Conservation (phyloP, 495 filamentous ascomycete genomes). For the Lineolata rhizophorae region DNA sequence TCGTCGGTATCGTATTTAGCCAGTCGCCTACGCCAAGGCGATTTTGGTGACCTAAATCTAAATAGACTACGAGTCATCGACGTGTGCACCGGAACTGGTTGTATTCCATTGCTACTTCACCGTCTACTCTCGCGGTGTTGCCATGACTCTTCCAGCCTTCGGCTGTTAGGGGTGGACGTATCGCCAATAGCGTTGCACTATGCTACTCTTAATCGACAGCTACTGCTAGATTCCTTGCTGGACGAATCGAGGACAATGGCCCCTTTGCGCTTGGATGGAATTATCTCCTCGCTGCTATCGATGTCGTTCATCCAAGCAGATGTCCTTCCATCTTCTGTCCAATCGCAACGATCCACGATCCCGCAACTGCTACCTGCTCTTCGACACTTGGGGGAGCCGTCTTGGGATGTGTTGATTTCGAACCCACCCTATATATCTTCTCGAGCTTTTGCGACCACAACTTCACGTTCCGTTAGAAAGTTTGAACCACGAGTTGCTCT, state of each 20-base stretch:
- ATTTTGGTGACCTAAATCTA: too few relatives aligned
- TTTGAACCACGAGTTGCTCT: conserved; percentile 64
- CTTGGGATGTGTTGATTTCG: conserved; percentile 51
- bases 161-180: conserved; percentile 33
- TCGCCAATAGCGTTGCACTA: conserved; percentile 35
- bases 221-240: too few relatives aligned
- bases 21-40: too few relatives aligned
- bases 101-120: conserved; percentile 58
- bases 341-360: conserved; percentile 1
- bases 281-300: not conserved
- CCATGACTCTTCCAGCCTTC: conserved; percentile 1
- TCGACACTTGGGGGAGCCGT: not conserved
- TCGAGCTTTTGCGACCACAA: conserved; percentile 26
- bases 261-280: too few relatives aligned
- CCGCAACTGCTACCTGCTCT: not conserved
- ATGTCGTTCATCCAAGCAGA: conserved; percentile 7
- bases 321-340: conserved; percentile 5
- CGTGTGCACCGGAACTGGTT: conserved; percentile 77
- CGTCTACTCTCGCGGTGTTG: conserved; percentile 23
- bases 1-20: conserved; percentile 7
- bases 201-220: conserved; percentile 36
- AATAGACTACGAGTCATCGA: conserved; percentile 49
- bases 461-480: conserved; percentile 46
- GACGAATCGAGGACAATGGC: too few relatives aligned
- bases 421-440: conserved; percentile 86